Conservation (phyloP, 2,329 filamentous ascomycete species). For the Diaporthe sp. region DNA sequence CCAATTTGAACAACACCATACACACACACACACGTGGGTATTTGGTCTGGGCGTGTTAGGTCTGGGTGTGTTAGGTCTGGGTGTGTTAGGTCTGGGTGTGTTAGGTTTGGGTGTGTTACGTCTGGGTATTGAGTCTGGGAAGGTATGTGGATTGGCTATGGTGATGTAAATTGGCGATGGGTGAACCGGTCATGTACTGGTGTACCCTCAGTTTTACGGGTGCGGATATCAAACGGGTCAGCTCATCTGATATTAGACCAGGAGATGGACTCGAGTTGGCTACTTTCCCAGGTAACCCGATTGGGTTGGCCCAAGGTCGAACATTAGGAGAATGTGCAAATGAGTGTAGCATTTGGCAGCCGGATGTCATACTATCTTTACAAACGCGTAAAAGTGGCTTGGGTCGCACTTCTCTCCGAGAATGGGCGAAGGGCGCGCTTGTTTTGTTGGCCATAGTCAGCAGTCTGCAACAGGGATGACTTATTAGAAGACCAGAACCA, state of each 20-base stretch:
- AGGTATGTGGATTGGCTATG: too few species aligned
- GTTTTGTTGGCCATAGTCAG: background rate
- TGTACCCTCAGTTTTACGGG: too few species aligned
- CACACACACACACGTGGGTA: background rate
- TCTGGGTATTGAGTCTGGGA: too few species aligned
- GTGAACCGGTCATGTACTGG: too few species aligned
- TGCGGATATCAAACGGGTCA: too few species aligned
- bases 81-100: too few species aligned
- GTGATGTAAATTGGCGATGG: too few species aligned
- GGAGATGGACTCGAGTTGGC: background rate
- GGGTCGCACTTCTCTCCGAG: background rate
- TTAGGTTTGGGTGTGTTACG: too few species aligned
- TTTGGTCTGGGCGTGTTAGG: too few species aligned
- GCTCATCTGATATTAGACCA: background rate
- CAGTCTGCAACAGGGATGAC: background rate
- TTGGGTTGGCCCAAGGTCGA: background rate
- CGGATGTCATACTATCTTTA: background rate
- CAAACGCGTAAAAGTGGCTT: background rate
- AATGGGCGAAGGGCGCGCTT: background rate
- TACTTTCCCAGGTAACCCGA: too few species aligned
- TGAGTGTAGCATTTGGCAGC: background rate
- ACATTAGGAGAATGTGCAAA: background rate
- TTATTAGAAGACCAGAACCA: background rate
- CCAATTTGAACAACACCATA: background rate
- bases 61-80: too few species aligned